phyloP scores from a whole-genome alignment of 1,284 basidiomycete genomes.

The Cutaneotrichosporon sp. region DNA sequence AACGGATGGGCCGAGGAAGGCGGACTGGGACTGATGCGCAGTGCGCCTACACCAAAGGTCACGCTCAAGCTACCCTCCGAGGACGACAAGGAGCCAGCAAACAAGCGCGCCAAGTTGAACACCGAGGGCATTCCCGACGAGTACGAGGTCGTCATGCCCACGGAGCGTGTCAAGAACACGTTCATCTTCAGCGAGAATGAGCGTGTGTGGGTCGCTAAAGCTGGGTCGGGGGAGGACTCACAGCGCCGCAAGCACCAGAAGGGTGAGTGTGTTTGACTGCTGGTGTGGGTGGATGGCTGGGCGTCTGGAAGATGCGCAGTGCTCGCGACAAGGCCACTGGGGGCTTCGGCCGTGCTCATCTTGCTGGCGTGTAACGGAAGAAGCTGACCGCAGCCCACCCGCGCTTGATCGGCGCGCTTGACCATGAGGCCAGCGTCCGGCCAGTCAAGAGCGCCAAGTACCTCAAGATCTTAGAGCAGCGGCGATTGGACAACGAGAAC shows the following conservation, averaged over 20 bases:
- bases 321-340: too few relatives aligned
- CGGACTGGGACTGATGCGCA: conserved; percentile 3
- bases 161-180: conserved; percentile 42
- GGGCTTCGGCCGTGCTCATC: too few relatives aligned
- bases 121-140: conserved; percentile 38
- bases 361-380: too few relatives aligned
- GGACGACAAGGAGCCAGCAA: conserved; percentile 10
- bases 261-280: conserved; percentile 34
- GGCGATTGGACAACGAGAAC: conserved; percentile 52
- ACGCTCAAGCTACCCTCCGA: conserved; percentile 25
- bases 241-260: conserved; percentile 40
- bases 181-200: conserved; percentile 45
- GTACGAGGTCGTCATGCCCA: conserved; percentile 42
- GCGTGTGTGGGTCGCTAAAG: conserved; percentile 25
- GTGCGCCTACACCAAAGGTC: conserved; percentile 15
- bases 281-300: background rate
- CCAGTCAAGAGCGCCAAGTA: conserved; percentile 52
- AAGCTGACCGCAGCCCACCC: conserved; percentile 27
- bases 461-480: conserved; percentile 53
- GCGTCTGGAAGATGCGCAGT: too few relatives aligned
- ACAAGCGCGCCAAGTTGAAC: conserved; percentile 30
- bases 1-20: background rate
- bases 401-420: conserved; percentile 39
- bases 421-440: conserved; percentile 48
- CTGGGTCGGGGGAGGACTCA: conserved; percentile 15